A percentile compares a stretch with the other conserved stretches of the same genome.
Conservation (phyloP, 805 yeast species). For the Candida corydali region DNA sequence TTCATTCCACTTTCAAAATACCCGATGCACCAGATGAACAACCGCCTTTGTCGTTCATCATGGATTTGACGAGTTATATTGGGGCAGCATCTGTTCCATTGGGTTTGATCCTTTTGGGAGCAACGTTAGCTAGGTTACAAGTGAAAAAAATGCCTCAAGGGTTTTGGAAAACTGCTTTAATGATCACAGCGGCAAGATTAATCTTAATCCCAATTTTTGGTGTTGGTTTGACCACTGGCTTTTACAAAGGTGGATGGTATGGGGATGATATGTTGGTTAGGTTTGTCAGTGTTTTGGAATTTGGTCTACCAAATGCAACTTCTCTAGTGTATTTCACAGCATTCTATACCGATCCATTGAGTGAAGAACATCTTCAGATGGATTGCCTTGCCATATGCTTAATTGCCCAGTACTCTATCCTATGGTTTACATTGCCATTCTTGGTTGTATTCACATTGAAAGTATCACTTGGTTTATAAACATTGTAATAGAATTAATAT, state of each 20-base stretch:
- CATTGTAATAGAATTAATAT: neutral
- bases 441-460: constrained; percentile 65
- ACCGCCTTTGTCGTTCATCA: constrained; percentile 81
- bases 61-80: constrained; percentile 75
- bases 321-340: constrained; percentile 86
- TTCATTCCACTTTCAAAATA: constrained; percentile 33
- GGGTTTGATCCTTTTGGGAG: constrained; percentile 80
- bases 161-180: constrained; percentile 62
- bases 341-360: constrained; percentile 66
- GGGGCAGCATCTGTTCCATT: constrained; percentile 88
- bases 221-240: constrained; percentile 50
- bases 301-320: constrained; percentile 85
- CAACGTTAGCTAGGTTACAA: constrained; percentile 75
- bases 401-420: constrained; percentile 65
- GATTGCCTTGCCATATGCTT: constrained; percentile 79
- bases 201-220: constrained; percentile 80
- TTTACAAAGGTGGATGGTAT: constrained; percentile 61
- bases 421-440: constrained; percentile 70
- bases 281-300: constrained; percentile 69
- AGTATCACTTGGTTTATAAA: constrained; percentile 39
- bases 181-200: constrained; percentile 54
- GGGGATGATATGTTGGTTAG: constrained; percentile 56
- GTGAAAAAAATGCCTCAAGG: constrained; percentile 61
- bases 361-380: constrained; percentile 59
- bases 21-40: constrained; percentile 77